Base-by-base conservation (phyloP, 2,329 filamentous ascomycete species). In the Aspergillus aculeatinus region DNA sequence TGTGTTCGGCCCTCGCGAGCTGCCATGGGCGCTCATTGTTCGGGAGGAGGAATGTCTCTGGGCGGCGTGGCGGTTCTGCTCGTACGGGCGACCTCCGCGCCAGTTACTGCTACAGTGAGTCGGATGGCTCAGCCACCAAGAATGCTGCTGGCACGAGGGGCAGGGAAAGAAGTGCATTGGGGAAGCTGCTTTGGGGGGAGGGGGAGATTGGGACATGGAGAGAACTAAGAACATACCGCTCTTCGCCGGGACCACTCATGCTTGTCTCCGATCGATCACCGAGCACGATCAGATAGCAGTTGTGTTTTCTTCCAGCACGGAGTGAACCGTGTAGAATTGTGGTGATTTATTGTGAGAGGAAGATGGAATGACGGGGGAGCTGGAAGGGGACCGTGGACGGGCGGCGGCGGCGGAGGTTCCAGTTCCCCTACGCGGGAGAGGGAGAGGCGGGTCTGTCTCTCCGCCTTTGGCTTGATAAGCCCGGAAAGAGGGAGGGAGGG, bases 161-260 rank as follows among this genome's bases (percentile, higher is more conserved):
- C 7, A 29, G 35, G 19, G 10, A 29, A 12, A 42, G 7, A 9
- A 9, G 19, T 6, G 21, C 14, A 44, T 44, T 6, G 39, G 14
- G 39, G 6, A 44, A 7, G 39, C 25, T 48, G 19, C 27, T 55
- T 35, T 23, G 19, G 29, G 52, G 19, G 39, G 23, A 23, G 23
- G 23, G 6, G 35, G 35, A 2, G 16, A 59, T 44, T 48, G 33
- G 21, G 23, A 23, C 5, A 3, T 25, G 21, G 23, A 51, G 11
- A 57, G 54, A 44, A 16, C 16, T 16, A 50, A n/a, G 12, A 55
- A 49, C 63, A 42, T 71, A 78, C 76, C 70, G 75, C 52, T 75
- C 73, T 47, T 76, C 74, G 57, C 70, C 70, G 50, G 70, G 64
- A 47, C 72, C 74, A 63, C 74, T 76, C 75, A 77, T 77, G 25